Evolutionary conservation across 2,329 filamentous ascomycete genomes (phyloP).

Genomic region (Aureobasidium sp.): DNA sequence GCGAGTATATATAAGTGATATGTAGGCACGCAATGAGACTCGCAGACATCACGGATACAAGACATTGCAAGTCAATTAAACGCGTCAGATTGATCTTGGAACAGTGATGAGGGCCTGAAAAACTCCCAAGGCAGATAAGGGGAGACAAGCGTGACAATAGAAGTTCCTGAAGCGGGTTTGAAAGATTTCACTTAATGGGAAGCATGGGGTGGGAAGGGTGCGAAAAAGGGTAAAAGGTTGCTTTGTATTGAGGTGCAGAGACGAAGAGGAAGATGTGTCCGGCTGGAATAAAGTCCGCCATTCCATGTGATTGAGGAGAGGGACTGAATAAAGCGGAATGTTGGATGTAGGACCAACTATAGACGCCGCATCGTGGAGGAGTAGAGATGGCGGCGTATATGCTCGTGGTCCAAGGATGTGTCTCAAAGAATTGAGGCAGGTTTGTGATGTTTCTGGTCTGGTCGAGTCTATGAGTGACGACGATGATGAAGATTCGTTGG

Average conservation of each 20-base stretch:
- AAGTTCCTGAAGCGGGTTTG: neutral
- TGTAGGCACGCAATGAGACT: constrained; percentile 15
- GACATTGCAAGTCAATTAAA: constrained; percentile 13
- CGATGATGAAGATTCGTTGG: neutral
- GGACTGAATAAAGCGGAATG: constrained; percentile 14
- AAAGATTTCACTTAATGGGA: neutral
- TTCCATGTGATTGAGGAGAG: neutral
- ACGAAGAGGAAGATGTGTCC: constrained; percentile 6
- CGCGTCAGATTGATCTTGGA: constrained; percentile 8
- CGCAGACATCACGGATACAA: constrained; percentile 8
- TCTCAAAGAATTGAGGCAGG: neutral
- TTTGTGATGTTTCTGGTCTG: neutral
- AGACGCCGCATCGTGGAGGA: constrained; percentile 21
- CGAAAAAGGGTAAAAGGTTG: neutral
- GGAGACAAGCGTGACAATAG: constrained; percentile 14
- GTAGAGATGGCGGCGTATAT: constrained; percentile 20
- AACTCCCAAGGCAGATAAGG: neutral
- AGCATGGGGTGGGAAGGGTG: no score
- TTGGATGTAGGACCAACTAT: constrained; percentile 21
- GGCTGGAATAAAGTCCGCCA: constrained; percentile 9
- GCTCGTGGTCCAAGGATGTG: constrained; percentile 19
- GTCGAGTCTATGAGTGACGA: no score
- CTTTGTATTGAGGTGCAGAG: neutral
- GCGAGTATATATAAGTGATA: neutral
- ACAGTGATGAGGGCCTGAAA: constrained; percentile 12